phyloP scores from a whole-genome alignment of 2,329 filamentous ascomycete genomes.

The Claviceps sp. region DNA sequence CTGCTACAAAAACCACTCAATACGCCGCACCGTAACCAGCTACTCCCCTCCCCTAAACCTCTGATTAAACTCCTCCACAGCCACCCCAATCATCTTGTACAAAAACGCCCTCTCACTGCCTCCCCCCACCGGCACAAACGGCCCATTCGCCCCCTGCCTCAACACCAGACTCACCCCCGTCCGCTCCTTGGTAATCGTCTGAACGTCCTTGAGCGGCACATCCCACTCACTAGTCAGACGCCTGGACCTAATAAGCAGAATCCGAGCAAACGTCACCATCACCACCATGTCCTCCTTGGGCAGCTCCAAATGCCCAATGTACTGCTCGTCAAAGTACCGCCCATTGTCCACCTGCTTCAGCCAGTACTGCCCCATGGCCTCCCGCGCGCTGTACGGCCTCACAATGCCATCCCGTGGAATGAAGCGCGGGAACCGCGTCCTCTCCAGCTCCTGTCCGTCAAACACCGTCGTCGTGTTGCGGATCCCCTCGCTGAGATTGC shows the following conservation, averaged over 20 bases:
- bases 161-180: conserved; percentile 83
- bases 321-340: conserved; percentile 94
- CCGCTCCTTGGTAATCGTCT: conserved; percentile 93
- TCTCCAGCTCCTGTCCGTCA: conserved; percentile 85
- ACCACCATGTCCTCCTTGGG: conserved; percentile 78
- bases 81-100: conserved; percentile 52
- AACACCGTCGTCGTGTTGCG: conserved; percentile 98
- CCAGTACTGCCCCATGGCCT: conserved; percentile 96
- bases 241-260: conserved; percentile 81
- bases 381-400: conserved; percentile 83
- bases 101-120: conserved; percentile 56
- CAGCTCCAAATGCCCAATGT: conserved; percentile 91
- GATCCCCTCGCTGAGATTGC: conserved; percentile 92
- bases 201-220: conserved; percentile 85
- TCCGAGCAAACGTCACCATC: conserved; percentile 76
- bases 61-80: conserved; percentile 54
- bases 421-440: conserved; percentile 84
- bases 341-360: conserved; percentile 96
- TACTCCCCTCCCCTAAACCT: conserved; percentile 34
- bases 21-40: neutral
- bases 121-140: conserved; percentile 87
- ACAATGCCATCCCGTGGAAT: conserved; percentile 88
- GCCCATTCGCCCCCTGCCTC: conserved; percentile 82
- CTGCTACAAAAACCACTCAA: neutral
- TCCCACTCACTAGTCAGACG: conserved; percentile 89